phyloP scores from a whole-genome alignment of 805 yeast genomes.

The Zygosaccharomyces gambellarensis region DNA sequence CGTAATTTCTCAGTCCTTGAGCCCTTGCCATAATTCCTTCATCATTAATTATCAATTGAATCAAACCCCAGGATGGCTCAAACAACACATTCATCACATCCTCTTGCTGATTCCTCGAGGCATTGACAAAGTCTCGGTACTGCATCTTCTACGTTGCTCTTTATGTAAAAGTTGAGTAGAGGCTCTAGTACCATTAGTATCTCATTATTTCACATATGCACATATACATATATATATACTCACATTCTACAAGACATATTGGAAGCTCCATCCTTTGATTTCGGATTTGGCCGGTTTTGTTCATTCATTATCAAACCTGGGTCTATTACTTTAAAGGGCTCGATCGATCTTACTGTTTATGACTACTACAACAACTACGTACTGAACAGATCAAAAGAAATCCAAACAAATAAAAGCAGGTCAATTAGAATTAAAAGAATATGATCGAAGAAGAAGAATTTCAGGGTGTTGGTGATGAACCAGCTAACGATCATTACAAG shows the following conservation, averaged over 20 bases:
- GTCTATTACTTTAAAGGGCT: background rate
- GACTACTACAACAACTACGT: background rate
- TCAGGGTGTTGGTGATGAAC: slow-evolving; percentile 29
- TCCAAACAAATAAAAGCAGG: background rate
- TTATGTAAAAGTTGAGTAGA: too few relatives aligned
- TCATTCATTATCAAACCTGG: background rate
- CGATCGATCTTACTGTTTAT: slow-evolving; percentile 1
- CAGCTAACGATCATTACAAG: slow-evolving; percentile 26
- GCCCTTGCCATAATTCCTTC: slow-evolving; percentile 9
- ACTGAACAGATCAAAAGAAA: background rate
- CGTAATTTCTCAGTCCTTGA: slow-evolving; percentile 25
- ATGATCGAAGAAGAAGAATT: slow-evolving; percentile 37
- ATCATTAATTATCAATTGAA: slow-evolving; percentile 15
- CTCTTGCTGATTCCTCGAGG: slow-evolving; percentile 7
- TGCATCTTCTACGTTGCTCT: background rate
- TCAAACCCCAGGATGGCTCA: slow-evolving; percentile 22
- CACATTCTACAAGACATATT: background rate
- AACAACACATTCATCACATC: slow-evolving; percentile 17
- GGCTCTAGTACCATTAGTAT: too few relatives aligned
- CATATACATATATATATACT: too few relatives aligned
- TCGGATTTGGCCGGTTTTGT: slow-evolving; percentile 6
- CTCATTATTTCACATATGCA: background rate
- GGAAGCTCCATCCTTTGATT: background rate
- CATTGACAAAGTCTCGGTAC: slow-evolving; percentile 6
- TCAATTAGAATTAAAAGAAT: background rate